Evolutionary conservation across 176 grass and related monocot genomes (phyloP), one percentile per base, ranked within the genome.

Genomic region (Rhipidocladum racemiflorum): DNA sequence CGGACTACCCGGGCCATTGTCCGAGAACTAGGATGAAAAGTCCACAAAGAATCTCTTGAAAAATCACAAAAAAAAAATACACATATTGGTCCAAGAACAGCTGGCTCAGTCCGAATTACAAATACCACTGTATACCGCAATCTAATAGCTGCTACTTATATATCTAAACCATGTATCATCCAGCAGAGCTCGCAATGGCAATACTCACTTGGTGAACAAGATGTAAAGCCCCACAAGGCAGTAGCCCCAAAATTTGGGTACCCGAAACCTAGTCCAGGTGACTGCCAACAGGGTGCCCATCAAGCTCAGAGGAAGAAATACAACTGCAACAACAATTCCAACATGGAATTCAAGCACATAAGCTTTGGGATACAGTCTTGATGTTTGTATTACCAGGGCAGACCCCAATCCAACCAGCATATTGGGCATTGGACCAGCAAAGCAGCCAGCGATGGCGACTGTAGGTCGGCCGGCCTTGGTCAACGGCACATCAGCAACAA

Each of bases 371-470:
- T 99, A 90, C 16, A 93, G 83, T 51, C 89, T 91, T 51, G 89
- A 80, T 71, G 96, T 93, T n/a, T 95, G 90, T 74, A 91, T 85
- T 34, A 99, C 87, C 25, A 95, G 85, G 45, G 92, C 92, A 16
- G 89, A 83, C 46, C 92, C 92, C 72, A 95, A 84, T 18, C 96
- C 92, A 59, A 99, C 90, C 64, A 99, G 76, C 96, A 93, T 99
- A 67, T 99, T 95, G 85, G 95, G 93, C 90, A 98, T 98, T 59
- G 96, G 92, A 13, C 96, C 92, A 13, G 92, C 96, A 83, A 99
- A 99, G 78, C 92, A 99, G 62, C 96, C 96, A 38, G 92, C 96
- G 8, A 93, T 85, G 72, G 96, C 96, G 12, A 99, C 88, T n/a
- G 80, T 80, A 48, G 96, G 88, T 43, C 93, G 86, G 18, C 89